Evolutionary conservation across 169 alveolate genomes (phyloP).

Genomic region (Plasmodium fragile): DNA sequence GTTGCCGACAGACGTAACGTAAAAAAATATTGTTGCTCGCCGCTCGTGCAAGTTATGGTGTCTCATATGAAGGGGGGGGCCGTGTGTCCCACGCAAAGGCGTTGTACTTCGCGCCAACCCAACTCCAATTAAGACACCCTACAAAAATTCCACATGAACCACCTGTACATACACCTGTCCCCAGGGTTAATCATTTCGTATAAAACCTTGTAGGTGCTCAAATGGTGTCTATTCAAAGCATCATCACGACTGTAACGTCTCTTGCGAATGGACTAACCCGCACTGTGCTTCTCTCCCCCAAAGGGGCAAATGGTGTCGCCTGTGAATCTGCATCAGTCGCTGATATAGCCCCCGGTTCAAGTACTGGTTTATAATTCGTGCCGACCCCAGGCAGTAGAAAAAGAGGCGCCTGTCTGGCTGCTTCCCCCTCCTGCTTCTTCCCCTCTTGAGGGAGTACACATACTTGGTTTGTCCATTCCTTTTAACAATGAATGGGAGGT

Average conservation of each 20-base stretch:
- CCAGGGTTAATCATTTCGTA: background rate
- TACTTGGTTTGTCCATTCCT: conserved; percentile 7
- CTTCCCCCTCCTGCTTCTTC: background rate
- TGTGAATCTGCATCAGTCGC: conserved; percentile 19
- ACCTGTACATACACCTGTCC: background rate
- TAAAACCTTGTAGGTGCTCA: background rate
- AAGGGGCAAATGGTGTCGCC: background rate
- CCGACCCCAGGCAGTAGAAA: conserved; percentile 54
- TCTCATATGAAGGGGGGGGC: background rate
- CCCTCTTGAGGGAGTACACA: background rate
- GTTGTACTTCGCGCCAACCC: background rate
- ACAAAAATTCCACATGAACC: background rate
- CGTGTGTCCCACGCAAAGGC: background rate
- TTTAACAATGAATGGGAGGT: conserved; percentile 56
- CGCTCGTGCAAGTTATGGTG: background rate
- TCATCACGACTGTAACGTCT: background rate
- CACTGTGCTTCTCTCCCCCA: background rate
- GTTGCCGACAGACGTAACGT: background rate
- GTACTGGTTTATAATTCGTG: conserved; percentile 38
- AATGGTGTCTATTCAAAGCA: background rate
- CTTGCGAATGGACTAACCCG: background rate
- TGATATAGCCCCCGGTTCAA: conserved; percentile 8
- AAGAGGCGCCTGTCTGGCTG: background rate
- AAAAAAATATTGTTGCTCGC: background rate
- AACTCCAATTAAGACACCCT: background rate